Base-by-base conservation (phyloP, 805 yeast species). In the Candida coleopterorum region DNA sequence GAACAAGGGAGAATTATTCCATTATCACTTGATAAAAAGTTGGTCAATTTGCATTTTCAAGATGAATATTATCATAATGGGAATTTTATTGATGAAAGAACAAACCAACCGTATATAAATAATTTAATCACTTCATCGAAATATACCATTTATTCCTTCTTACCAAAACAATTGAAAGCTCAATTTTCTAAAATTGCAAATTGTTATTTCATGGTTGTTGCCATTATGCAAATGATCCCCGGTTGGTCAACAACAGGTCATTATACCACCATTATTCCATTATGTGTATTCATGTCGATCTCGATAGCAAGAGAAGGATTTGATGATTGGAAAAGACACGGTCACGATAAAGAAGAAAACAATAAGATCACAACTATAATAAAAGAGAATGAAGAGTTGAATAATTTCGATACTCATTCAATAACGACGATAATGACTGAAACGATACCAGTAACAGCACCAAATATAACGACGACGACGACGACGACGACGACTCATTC, bases 201-300 rank as follows among this genome's bases (percentile, higher is more conserved):
- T 55, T 70, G 89, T 43, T 90, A 93, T 58, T 93, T 93, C 60
- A 63, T 93, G 74, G 70, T 79, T 3, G 93, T 93, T 12, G 89
- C 97, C 2, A 83, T 93, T 43, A 67, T 93, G 68, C 98, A 93
- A 56, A 81, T 90, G 89, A 81, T 93, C 32, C 97, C 98, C 0
- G 77, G 88, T 2, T 93, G 96, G 97, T 86, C 96, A 1, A 87
- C 98, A 5, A 93, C 98, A 0, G 98, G 97, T 41, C 83, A 88
- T 9, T 87, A 79, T 54, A 93, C 97, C 3, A 93, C 98, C 2
- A 90, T 93, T 48, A 72, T 89, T 27, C 97, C 98, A 2, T 68
- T 93, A 39, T 64, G 81, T 58, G 74, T 93, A 5, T 93, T 93
- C 57, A 85, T 93, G 62, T 69, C 86, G 6, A 85, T 93, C 18